Percentiles rank a stretch among this genome's conserved stretches.
These are phyloP conservation scores for Calonectria pteridis DNA, from an alignment of 2,329 filamentous ascomycete genomes.

Conservation along the genomic window DNA sequence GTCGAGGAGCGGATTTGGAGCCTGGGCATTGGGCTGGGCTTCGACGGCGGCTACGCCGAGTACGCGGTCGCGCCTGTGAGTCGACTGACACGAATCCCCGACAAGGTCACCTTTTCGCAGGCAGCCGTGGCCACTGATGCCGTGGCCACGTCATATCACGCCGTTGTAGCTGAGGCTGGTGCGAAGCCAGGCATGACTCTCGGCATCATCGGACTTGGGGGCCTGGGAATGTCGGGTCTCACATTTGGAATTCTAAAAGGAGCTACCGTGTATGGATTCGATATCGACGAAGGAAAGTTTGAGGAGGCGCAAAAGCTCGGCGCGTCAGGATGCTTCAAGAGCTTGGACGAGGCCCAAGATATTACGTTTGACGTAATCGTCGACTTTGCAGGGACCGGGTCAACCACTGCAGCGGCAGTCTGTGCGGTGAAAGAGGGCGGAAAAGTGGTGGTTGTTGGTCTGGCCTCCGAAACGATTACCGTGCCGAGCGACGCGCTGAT, in stretches of 20 bases:
- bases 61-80: background rate
- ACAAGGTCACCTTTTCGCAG: conserved; percentile 12
- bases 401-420: background rate
- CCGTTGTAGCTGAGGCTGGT: background rate
- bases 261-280: conserved; percentile 18
- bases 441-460: conserved; percentile 17
- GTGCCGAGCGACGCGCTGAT: background rate
- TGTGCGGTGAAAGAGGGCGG: background rate
- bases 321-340: conserved; percentile 3
- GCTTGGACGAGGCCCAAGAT: background rate
- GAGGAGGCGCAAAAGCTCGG: background rate
- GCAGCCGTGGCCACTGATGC: conserved; percentile 23
- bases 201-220: conserved; percentile 18
- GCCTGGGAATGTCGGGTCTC: conserved; percentile 14
- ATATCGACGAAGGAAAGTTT: conserved; percentile 17
- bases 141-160: conserved; percentile 18
- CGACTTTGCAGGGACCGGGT: conserved; percentile 20
- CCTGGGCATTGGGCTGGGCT: conserved; percentile 8
- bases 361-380: conserved; percentile 14
- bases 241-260: background rate
- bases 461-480: background rate
- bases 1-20: background rate
- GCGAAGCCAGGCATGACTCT: background rate
- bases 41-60: conserved; percentile 23
- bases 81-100: conserved; percentile 3